A percentile compares a stretch with the other conserved stretches of the same genome.
Conservation (phyloP, 2,329 filamentous ascomycete species). For the Nemania sp. region DNA sequence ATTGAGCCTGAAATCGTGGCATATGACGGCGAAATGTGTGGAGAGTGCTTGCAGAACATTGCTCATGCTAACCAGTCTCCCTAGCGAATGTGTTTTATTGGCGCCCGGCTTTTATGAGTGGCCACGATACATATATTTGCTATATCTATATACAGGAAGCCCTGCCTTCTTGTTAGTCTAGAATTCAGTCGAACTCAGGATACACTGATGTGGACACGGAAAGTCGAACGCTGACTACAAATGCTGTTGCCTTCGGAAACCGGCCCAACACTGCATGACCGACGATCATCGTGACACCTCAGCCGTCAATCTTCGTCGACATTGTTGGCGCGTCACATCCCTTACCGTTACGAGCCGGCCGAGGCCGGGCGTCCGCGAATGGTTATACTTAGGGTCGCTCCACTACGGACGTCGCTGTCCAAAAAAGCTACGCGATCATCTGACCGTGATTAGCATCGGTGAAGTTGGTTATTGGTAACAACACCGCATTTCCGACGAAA, state of each 20-base stretch:
- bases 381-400: constrained; percentile 63
- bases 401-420: constrained; percentile 54
- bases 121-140: constrained; percentile 59
- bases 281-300: constrained; percentile 67
- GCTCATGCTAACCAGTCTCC: constrained; percentile 45
- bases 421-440: constrained; percentile 56
- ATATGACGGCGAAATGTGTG: constrained; percentile 17
- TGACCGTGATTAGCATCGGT: constrained; percentile 50
- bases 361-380: constrained; percentile 64
- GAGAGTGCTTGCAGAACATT: constrained; percentile 12
- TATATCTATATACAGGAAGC: constrained; percentile 55
- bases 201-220: not conserved
- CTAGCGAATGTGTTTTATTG: constrained; percentile 35
- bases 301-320: constrained; percentile 62
- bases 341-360: constrained; percentile 52
- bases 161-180: not conserved
- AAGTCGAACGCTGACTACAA: not conserved
- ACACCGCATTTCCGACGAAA: not conserved
- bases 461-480: constrained; percentile 39
- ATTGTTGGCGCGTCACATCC: constrained; percentile 47
- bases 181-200: not conserved
- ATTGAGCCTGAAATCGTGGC: constrained; percentile 27
- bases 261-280: constrained; percentile 64
- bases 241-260: not conserved
- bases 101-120: constrained; percentile 43